Percentiles rank a stretch among this genome's conserved stretches.
These are phyloP conservation scores for Hevea brasiliensis DNA, from an alignment of 345 rosid genomes.

Conservation along the genomic window DNA sequence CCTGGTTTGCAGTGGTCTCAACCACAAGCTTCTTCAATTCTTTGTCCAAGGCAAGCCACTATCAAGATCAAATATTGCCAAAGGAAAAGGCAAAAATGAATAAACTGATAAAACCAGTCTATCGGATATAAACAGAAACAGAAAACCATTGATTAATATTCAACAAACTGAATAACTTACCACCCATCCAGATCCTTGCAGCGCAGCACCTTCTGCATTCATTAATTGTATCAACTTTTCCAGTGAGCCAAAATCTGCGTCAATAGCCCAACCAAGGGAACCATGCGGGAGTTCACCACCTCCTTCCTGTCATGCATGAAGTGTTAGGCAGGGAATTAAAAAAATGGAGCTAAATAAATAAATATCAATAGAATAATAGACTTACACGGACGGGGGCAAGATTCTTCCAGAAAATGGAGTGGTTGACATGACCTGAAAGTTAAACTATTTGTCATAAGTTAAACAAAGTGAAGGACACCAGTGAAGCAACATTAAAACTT, in stretches of 20 bases:
- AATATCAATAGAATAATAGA: slow-evolving; percentile 4
- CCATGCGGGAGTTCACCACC: slow-evolving; percentile 92
- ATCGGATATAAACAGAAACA: not conserved
- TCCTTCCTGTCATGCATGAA: slow-evolving; percentile 57
- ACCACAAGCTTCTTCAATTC: slow-evolving; percentile 80
- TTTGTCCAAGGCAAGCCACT: slow-evolving; percentile 96
- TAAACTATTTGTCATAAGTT: not conserved
- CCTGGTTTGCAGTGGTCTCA: slow-evolving; percentile 94
- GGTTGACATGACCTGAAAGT: slow-evolving; percentile 81
- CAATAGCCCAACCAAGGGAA: slow-evolving; percentile 75
- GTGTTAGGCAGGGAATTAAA: not conserved
- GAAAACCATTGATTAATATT: slow-evolving; percentile 3
- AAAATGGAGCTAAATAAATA: not conserved
- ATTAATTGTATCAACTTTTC: slow-evolving; percentile 73
- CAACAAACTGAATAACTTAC: slow-evolving; percentile 40
- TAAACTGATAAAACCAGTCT: not conserved
- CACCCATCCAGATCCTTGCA: slow-evolving; percentile 99
- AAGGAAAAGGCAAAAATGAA: slow-evolving; percentile 2
- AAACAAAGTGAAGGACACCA: not conserved
- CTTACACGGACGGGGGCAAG: slow-evolving; percentile 72
- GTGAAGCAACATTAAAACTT: not conserved
- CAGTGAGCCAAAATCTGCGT: slow-evolving; percentile 74
- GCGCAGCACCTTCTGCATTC: slow-evolving; percentile 88
- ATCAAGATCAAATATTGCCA: not conserved
- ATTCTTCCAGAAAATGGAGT: slow-evolving; percentile 91